A percentile compares a stretch with the other conserved stretches of the same genome.
Evolutionary conservation across 2,329 filamentous ascomycete genomes (phyloP).

Genomic region (Aspergillus awamori): DNA sequence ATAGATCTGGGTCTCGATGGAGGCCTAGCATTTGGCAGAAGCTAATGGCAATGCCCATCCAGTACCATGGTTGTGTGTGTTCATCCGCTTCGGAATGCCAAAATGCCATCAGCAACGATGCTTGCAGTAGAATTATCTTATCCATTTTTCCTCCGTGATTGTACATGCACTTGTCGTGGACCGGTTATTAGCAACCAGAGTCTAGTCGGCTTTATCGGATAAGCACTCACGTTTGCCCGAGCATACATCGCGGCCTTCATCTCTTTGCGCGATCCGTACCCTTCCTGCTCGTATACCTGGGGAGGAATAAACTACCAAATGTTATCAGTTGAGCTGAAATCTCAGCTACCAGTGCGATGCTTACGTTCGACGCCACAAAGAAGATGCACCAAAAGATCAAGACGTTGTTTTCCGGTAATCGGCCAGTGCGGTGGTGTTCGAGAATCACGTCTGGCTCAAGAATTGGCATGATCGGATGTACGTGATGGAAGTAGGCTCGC

Average conservation of each 20-base stretch:
- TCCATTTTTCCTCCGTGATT: conserved; percentile 42
- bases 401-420: conserved; percentile 36
- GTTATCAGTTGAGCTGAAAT: neutral
- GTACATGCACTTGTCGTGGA: conserved; percentile 23
- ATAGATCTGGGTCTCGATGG: conserved; percentile 35
- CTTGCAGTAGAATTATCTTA: conserved; percentile 48
- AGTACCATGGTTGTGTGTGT: conserved; percentile 49
- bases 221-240: conserved; percentile 40
- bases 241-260: conserved; percentile 43
- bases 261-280: conserved; percentile 36
- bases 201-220: neutral
- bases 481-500: conserved; percentile 41
- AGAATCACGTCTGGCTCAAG: conserved; percentile 37
- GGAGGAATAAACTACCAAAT: conserved; percentile 29
- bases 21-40: conserved; percentile 50
- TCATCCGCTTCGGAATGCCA: conserved; percentile 49
- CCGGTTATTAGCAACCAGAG: neutral
- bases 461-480: conserved; percentile 44
- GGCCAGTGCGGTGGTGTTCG: conserved; percentile 29
- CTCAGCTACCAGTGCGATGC: neutral
- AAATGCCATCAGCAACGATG: conserved; percentile 47
- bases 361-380: conserved; percentile 40
- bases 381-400: conserved; percentile 47
- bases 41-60: conserved; percentile 50
- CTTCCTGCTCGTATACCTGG: conserved; percentile 32